phyloP scores from a whole-genome alignment of 2,329 filamentous ascomycete species.

The Fusarium nisikadoi region DNA sequence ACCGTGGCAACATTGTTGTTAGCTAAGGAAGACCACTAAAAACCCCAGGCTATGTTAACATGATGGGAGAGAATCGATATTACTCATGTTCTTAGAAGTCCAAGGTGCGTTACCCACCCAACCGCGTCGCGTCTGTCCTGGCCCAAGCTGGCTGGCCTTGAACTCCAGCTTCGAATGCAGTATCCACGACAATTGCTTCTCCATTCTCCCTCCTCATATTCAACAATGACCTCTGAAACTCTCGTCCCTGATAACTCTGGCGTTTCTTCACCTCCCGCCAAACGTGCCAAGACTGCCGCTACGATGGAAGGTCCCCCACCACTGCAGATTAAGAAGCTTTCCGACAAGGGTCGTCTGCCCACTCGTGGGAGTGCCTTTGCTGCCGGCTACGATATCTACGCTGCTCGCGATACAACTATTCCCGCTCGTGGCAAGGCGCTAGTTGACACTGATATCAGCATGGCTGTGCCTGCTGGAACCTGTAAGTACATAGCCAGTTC shows the following conservation, averaged over 20 bases:
- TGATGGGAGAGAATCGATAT: not conserved
- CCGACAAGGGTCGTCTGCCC: slow-evolving; percentile 79
- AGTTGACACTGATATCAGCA: slow-evolving; percentile 90
- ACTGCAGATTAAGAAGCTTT: slow-evolving; percentile 89
- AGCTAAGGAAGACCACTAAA: not conserved
- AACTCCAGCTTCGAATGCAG: slow-evolving; percentile 38
- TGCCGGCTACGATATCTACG: slow-evolving; percentile 94
- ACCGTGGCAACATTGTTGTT: not conserved
- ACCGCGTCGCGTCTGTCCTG: slow-evolving; percentile 46
- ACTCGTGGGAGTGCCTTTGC: slow-evolving; percentile 90
- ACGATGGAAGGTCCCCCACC: slow-evolving; percentile 62
- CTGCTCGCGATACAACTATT: slow-evolving; percentile 76
- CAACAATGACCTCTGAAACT: slow-evolving; percentile 39
- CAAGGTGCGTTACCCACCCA: slow-evolving; percentile 33
- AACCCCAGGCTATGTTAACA: not conserved
- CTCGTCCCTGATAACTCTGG: slow-evolving; percentile 56
- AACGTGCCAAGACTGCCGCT: slow-evolving; percentile 76
- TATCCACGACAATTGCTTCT: slow-evolving; percentile 36
- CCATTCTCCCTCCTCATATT: slow-evolving; percentile 17
- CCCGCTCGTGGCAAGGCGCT: slow-evolving; percentile 85
- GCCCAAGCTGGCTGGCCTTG: slow-evolving; percentile 20
- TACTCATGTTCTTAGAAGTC: not conserved
- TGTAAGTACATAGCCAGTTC: slow-evolving; percentile 67
- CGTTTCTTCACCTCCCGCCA: slow-evolving; percentile 78
- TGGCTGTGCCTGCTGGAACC: slow-evolving; percentile 89